Evolutionary conservation across 441 rosid genomes (phyloP).

Genomic region (Erodium moschatum): DNA sequence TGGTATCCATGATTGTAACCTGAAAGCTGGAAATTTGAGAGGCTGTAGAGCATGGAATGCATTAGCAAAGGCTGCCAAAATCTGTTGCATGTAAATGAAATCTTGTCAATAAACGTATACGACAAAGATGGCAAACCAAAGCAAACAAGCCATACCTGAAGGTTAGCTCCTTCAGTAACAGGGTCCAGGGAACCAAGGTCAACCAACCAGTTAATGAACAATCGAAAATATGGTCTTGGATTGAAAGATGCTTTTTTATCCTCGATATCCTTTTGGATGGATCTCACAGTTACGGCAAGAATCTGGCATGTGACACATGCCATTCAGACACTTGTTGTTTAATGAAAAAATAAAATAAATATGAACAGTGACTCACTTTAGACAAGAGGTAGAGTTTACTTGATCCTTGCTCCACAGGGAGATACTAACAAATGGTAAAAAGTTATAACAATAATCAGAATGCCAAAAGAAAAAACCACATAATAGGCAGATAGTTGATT

Average conservation of each 20-base stretch:
- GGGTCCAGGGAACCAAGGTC: conserved; percentile 67
- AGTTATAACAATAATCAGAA: conserved; percentile 7
- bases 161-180: conserved; percentile 56
- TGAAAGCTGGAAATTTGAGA: conserved; percentile 84
- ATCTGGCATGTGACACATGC: conserved; percentile 44
- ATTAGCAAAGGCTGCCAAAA: conserved; percentile 71
- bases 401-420: conserved; percentile 71
- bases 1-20: conserved; percentile 39
- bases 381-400: conserved; percentile 54
- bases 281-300: conserved; percentile 60
- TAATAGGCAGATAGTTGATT: not conserved
- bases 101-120: conserved; percentile 18
- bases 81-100: conserved; percentile 35
- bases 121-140: conserved; percentile 2
- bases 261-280: conserved; percentile 78
- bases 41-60: conserved; percentile 91
- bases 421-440: conserved; percentile 25
- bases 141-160: conserved; percentile 49
- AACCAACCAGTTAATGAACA: conserved; percentile 76
- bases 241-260: conserved; percentile 75
- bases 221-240: conserved; percentile 92
- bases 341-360: not conserved
- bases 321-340: conserved; percentile 4
- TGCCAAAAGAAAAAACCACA: not conserved
- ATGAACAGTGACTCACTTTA: conserved; percentile 37